Evolutionary conservation across 495 filamentous ascomycete species (phyloP).

Genomic region (Penicillium cinerascens): DNA sequence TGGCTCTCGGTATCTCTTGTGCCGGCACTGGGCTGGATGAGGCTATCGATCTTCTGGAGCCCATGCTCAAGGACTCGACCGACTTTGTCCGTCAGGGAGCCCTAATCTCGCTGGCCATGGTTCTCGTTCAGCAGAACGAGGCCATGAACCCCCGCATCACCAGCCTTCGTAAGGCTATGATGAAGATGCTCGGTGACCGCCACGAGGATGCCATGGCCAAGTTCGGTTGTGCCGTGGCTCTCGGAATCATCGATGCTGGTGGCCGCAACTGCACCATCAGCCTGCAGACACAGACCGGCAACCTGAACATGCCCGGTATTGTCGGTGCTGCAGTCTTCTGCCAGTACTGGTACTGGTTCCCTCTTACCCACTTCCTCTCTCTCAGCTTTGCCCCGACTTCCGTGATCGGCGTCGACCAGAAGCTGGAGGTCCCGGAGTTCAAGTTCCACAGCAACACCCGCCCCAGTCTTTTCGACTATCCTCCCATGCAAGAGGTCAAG

Average conservation of each 20-base stretch:
- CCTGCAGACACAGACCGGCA: constrained; percentile 94
- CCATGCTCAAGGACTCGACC: constrained; percentile 98
- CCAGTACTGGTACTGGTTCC: constrained; percentile 99
- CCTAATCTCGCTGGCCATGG: constrained; percentile 93
- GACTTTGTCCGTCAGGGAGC: constrained; percentile 98
- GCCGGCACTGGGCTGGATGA: constrained; percentile 96
- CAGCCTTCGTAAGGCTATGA: constrained; percentile 75
- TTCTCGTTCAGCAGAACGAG: constrained; percentile 96
- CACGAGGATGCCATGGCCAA: constrained; percentile 99
- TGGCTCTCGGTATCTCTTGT: constrained; percentile 97
- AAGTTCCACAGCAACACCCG: constrained; percentile 93
- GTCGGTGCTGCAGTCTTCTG: constrained; percentile 98
- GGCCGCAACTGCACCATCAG: constrained; percentile 98
- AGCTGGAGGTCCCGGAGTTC: constrained; percentile 91
- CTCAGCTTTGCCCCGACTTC: constrained; percentile 91
- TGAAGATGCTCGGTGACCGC: constrained; percentile 88
- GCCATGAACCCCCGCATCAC: constrained; percentile 89
- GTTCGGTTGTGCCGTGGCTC: constrained; percentile 87
- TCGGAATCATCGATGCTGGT: constrained; percentile 98
- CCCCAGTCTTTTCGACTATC: constrained; percentile 96
- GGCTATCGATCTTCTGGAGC: constrained; percentile 93
- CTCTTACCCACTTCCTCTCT: constrained; percentile 94
- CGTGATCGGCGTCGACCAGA: constrained; percentile 89
- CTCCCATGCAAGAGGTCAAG: constrained; percentile 93
- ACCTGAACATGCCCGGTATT: constrained; percentile 94